Conservation (phyloP, 495 filamentous ascomycete species). For the Aspergillus indologenus region DNA sequence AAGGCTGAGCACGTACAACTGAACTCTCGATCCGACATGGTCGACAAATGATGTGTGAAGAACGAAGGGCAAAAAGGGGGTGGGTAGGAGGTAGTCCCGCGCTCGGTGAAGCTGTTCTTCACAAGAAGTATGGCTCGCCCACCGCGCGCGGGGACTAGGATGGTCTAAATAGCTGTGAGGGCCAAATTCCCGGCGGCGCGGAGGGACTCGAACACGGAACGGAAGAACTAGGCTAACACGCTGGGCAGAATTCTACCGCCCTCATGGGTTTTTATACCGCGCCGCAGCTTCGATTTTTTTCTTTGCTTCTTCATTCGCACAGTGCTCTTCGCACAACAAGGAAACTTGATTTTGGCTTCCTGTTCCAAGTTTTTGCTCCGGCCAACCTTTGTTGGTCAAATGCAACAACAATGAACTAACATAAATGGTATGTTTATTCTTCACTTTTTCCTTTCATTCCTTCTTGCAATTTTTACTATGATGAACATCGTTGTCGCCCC, state of each 20-base stretch:
- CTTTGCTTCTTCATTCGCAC: conserved; percentile 21
- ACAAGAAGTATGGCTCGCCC: conserved; percentile 6
- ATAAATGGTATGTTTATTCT: conserved; percentile 35
- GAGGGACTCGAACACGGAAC: conserved; percentile 22
- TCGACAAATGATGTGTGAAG: conserved; percentile 20
- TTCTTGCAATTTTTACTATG: conserved; percentile 60
- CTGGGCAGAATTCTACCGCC: conserved; percentile 32
- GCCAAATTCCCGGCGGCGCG: conserved; percentile 14
- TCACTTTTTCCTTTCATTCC: conserved; percentile 12
- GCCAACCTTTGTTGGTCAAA: conserved; percentile 6
- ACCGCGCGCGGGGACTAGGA: conserved; percentile 10
- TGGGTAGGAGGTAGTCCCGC: conserved; percentile 6
- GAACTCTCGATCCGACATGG: conserved; percentile 91
- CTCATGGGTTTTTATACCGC: conserved; percentile 26
- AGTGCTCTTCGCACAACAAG: conserved; percentile 18
- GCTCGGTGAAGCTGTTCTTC: background rate
- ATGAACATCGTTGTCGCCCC: conserved; percentile 92
- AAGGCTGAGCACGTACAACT: conserved; percentile 53
- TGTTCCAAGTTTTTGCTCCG: background rate
- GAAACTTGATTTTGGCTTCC: conserved; percentile 5
- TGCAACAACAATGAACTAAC: conserved; percentile 23
- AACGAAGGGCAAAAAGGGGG: background rate
- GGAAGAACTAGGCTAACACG: conserved; percentile 26
- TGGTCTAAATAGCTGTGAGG: conserved; percentile 8
- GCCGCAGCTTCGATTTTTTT: conserved; percentile 25